Evolutionary conservation across 2,329 filamentous ascomycete species (phyloP).

Genomic region (Laburnicola sp.): DNA sequence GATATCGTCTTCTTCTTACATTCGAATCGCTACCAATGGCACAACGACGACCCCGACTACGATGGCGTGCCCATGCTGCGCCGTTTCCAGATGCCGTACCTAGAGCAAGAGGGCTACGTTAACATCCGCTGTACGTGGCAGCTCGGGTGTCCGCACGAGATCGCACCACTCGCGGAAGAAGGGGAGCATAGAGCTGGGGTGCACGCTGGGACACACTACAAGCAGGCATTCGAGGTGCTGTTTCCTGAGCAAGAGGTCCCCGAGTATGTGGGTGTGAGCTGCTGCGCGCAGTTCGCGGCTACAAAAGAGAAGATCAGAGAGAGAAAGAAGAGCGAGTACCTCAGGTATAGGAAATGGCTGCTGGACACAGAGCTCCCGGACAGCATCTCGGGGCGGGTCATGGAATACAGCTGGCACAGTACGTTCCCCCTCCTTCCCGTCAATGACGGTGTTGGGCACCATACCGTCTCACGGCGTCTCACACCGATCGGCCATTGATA

Average conservation of each 20-base stretch:
- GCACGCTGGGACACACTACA: conserved; percentile 55
- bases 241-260: conserved; percentile 51
- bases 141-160: conserved; percentile 56
- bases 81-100: conserved; percentile 53
- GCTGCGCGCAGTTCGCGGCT: conserved; percentile 60
- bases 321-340: conserved; percentile 54
- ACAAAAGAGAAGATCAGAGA: conserved; percentile 52
- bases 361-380: conserved; percentile 52
- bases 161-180: conserved; percentile 50
- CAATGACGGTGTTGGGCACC: not conserved
- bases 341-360: conserved; percentile 55
- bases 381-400: conserved; percentile 55
- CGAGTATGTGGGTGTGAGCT: conserved; percentile 53
- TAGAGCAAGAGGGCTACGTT: conserved; percentile 56
- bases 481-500: not conserved
- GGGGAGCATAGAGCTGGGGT: conserved; percentile 49
- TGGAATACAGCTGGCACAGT: conserved; percentile 65
- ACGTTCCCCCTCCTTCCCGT: conserved; percentile 31
- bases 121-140: conserved; percentile 59
- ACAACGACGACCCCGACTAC: conserved; percentile 58
- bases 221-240: conserved; percentile 53
- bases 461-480: not conserved
- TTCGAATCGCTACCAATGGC: conserved; percentile 50
- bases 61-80: conserved; percentile 55
- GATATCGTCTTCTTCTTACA: conserved; percentile 50